A percentile compares a stretch with the other conserved stretches of the same genome.
These are phyloP conservation scores for Bruguiera parviflora DNA, from an alignment of 345 rosid species.

Conservation along the genomic window DNA sequence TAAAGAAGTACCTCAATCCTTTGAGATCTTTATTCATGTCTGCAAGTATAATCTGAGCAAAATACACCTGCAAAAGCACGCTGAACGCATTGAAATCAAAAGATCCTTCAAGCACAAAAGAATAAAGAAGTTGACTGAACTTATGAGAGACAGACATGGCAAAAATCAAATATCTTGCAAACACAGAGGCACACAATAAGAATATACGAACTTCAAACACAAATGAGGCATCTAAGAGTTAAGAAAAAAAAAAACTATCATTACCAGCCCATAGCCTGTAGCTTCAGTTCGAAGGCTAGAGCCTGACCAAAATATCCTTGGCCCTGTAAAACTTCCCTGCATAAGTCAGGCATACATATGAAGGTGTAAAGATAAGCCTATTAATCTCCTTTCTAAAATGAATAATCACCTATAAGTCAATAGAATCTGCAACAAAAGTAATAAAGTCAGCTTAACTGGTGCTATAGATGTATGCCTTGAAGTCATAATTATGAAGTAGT, in stretches of 20 bases:
- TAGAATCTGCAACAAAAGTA: conserved; percentile 1
- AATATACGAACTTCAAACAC: conserved; percentile 8
- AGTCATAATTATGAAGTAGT: not conserved
- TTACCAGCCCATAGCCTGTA: conserved; percentile 99
- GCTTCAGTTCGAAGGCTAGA: conserved; percentile 99
- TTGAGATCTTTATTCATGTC: conserved; percentile 94
- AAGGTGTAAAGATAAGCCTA: conserved; percentile 30
- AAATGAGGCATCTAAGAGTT: conserved; percentile 11
- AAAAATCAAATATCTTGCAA: conserved; percentile 8
- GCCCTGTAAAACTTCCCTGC: conserved; percentile 99
- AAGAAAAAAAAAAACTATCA: conserved; percentile 5
- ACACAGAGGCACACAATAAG: not conserved
- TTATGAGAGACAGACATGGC: not conserved
- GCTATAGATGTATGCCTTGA: no score
- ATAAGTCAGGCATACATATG: conserved; percentile 52
- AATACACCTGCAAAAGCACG: conserved; percentile 77
- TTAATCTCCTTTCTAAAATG: conserved; percentile 10
- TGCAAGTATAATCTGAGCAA: conserved; percentile 87
- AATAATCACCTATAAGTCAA: not conserved
- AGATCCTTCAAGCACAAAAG: conserved; percentile 1
- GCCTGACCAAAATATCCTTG: conserved; percentile 94
- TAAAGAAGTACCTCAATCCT: conserved; percentile 67
- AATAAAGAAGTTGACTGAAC: conserved; percentile 1
- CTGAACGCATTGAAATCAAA: conserved; percentile 16
- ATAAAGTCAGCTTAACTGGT: not conserved